phyloP scores from a whole-genome alignment of 2,329 filamentous ascomycete genomes.

The Corinectria fuckeliana region DNA sequence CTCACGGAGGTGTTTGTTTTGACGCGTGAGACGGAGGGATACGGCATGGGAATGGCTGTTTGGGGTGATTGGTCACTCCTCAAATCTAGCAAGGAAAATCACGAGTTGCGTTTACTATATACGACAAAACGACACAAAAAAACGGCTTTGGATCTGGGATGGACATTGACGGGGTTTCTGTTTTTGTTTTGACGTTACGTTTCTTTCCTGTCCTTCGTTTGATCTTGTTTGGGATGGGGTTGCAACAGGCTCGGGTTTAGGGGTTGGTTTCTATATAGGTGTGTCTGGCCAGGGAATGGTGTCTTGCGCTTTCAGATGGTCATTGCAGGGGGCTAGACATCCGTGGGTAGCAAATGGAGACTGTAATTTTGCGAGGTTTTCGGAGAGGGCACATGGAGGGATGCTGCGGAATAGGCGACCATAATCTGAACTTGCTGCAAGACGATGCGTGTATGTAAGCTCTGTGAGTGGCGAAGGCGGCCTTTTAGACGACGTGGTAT shows the following conservation, averaged over 20 bases:
- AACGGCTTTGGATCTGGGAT: conserved; percentile 30
- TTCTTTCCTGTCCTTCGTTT: conserved; percentile 29
- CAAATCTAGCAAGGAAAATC: conserved; percentile 26
- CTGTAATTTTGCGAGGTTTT: conserved; percentile 5
- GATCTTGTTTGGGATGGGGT: conserved; percentile 22
- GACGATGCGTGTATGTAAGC: not conserved
- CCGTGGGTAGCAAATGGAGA: conserved; percentile 2
- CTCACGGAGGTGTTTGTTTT: conserved; percentile 32
- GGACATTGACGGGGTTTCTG: conserved; percentile 23
- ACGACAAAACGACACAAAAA: conserved; percentile 28
- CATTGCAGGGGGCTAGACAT: not conserved
- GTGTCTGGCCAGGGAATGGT: conserved; percentile 29
- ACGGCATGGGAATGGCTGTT: conserved; percentile 22
- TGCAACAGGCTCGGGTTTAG: conserved; percentile 24
- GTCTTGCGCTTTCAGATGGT: conserved; percentile 28
- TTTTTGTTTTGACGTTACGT: conserved; percentile 10
- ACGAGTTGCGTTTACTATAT: conserved; percentile 22
- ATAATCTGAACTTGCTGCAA: conserved; percentile 13
- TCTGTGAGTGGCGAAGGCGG: not conserved
- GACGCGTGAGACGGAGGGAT: conserved; percentile 24
- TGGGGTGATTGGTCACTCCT: conserved; percentile 20
- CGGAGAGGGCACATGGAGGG: not conserved
- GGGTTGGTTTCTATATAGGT: conserved; percentile 29
- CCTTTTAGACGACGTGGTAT: not conserved
- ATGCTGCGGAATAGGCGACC: not conserved